phyloP scores from a whole-genome alignment of 805 yeast genomes.

The Spathaspora girioi region DNA sequence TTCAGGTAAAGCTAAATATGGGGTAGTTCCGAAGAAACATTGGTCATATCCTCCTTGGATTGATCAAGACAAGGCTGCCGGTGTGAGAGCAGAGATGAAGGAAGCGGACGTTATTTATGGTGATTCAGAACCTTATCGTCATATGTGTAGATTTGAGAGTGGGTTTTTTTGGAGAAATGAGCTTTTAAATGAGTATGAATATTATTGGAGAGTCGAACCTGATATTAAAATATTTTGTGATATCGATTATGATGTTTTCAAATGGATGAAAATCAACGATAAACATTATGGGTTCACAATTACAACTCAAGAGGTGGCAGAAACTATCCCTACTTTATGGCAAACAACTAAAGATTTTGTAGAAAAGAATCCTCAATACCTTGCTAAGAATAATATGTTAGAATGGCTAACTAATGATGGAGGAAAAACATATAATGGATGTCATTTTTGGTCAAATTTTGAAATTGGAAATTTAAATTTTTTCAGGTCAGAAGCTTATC shows the following conservation, averaged over 20 bases:
- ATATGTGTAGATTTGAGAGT: slow-evolving; percentile 88
- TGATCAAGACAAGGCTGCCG: slow-evolving; percentile 66
- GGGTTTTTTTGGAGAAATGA: slow-evolving; percentile 84
- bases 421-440: slow-evolving; percentile 78
- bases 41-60: slow-evolving; percentile 86
- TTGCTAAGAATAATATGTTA: slow-evolving; percentile 61
- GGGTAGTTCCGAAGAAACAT: slow-evolving; percentile 72
- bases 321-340: slow-evolving; percentile 86
- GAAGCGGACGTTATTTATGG: slow-evolving; percentile 66
- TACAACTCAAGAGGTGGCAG: slow-evolving; percentile 72
- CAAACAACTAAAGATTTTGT: slow-evolving; percentile 64
- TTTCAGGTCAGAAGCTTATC: slow-evolving; percentile 69
- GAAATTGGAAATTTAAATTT: slow-evolving; percentile 71
- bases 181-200: slow-evolving; percentile 65
- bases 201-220: slow-evolving; percentile 94
- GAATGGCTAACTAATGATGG: slow-evolving; percentile 65
- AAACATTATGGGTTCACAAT: slow-evolving; percentile 87
- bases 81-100: slow-evolving; percentile 54
- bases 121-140: slow-evolving; percentile 71
- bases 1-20: slow-evolving; percentile 75
- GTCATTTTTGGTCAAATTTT: slow-evolving; percentile 89
- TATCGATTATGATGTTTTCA: slow-evolving; percentile 80
- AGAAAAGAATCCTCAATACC: slow-evolving; percentile 53
- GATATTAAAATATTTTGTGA: slow-evolving; percentile 76
- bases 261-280: slow-evolving; percentile 64